Base-by-base conservation (phyloP, 345 rosid genomes). In the Mangifera indica region DNA sequence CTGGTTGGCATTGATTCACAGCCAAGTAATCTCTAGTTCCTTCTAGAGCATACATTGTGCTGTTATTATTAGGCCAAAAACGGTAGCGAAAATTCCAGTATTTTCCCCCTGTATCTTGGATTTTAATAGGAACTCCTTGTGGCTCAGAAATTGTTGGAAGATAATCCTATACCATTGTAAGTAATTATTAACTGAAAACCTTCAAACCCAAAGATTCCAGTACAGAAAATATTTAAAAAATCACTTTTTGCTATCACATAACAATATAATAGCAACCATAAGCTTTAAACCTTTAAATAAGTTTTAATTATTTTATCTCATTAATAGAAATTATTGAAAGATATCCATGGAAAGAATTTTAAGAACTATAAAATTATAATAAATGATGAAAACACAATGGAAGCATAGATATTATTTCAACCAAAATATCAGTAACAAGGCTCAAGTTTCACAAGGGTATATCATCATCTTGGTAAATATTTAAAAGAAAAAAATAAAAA, bases 41-140 rank as follows among this genome's bases (percentile, higher is more conserved):
- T 68, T 85, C 86, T 46, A 83, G 78, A 21, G 83, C 82, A 60
- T 82, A 85, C 84, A 85, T 85, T 63, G 75, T 79, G 72, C 88
- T 84, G 52, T 81, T 67, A 77, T 81, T 70, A 77, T 83, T 85
- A 29, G 80, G 79, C 84, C 86, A 85, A 68, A 69, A 78, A n/a
- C 77, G 81, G 66, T 76, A 85, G 73, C 71, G 79, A 60, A 85
- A 76, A 66, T 78, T 65, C 88, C 86, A 85, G 55, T 79, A 76
- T 48, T 73, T 75, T 70, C 88, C 86, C 15, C 63, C 72, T 49
- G 74, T 70, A 68, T 83, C 88, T 74, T 79, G 77, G 65, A 85
- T 65, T 63, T 46, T 67, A 18, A 85, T 72, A 22, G 80, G 80
- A 61, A 77, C 46, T 15, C 86, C 84, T 74, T 75, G 75, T 34